phyloP scores from a whole-genome alignment of 345 rosid species.

The Populus davidiana region DNA sequence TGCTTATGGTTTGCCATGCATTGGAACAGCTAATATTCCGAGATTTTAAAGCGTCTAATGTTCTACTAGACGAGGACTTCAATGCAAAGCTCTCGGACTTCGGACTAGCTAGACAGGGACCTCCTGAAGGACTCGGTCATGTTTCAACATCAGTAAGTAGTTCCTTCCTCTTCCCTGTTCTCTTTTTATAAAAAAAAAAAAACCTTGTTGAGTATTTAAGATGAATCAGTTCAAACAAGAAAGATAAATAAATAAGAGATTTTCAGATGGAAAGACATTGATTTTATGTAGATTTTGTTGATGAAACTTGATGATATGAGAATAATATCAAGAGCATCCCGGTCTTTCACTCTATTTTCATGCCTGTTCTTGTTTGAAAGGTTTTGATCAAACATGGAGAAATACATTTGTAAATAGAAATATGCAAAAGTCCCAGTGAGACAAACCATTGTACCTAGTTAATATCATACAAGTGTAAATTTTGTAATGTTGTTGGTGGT shows the following conservation, averaged over 20 bases:
- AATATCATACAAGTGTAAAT: not conserved
- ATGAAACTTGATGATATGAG: not conserved
- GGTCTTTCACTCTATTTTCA: not conserved
- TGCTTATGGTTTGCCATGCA: constrained; percentile 13
- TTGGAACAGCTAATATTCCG: constrained; percentile 74
- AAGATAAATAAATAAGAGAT: not conserved
- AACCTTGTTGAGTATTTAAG: not conserved
- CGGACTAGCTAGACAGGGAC: constrained; percentile 94
- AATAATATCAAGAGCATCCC: not conserved
- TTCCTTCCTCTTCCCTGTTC: not conserved
- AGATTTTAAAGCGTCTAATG: constrained; percentile 86
- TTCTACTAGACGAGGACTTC: constrained; percentile 79
- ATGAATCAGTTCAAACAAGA: not conserved
- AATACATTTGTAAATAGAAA: not conserved
- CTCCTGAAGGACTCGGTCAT: constrained; percentile 81
- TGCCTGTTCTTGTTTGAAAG: not conserved
- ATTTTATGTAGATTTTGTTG: not conserved
- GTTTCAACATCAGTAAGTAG: constrained; percentile 81
- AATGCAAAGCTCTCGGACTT: constrained; percentile 93
- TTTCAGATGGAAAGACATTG: not conserved
- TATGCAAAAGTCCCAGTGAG: no score
- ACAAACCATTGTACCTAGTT: not conserved
- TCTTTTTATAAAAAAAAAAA: no score
- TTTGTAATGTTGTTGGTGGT: not conserved
- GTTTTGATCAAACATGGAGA: not conserved